Percentiles rank a stretch among this genome's conserved stretches.
These are phyloP conservation scores for Fusarium falciforme DNA, from an alignment of 2,329 filamentous ascomycete species.

Conservation along the genomic window DNA sequence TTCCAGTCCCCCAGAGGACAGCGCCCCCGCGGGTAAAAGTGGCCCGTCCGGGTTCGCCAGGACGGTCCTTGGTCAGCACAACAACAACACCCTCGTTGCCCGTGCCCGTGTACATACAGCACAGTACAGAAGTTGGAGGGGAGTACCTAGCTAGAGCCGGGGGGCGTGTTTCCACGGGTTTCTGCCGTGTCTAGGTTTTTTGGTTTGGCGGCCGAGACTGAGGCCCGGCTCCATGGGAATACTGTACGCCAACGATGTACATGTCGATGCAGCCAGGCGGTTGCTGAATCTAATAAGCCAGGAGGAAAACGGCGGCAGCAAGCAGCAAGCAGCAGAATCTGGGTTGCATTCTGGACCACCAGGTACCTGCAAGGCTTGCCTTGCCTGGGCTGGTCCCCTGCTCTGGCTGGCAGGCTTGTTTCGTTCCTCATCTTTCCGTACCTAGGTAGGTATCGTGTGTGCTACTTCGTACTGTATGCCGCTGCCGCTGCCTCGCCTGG, in stretches of 20 bases:
- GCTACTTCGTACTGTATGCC: slow-evolving; percentile 35
- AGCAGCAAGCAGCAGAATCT: slow-evolving; percentile 9
- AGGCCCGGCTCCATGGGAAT: background rate
- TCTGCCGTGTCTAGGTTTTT: slow-evolving; percentile 29
- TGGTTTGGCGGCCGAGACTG: background rate
- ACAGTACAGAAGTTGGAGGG: slow-evolving; percentile 8
- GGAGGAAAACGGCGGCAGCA: background rate
- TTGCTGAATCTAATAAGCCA: slow-evolving; percentile 12
- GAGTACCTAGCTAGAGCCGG: slow-evolving; percentile 8
- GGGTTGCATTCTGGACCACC: slow-evolving; percentile 9
- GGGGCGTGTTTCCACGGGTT: slow-evolving; percentile 40
- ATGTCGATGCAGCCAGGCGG: slow-evolving; percentile 25
- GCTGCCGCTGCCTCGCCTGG: slow-evolving; percentile 7
- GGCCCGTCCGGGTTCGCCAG: slow-evolving; percentile 35
- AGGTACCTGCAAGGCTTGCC: slow-evolving; percentile 9
- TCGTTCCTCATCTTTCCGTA: slow-evolving; percentile 1
- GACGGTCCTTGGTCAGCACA: slow-evolving; percentile 25
- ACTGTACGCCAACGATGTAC: background rate
- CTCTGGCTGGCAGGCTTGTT: background rate
- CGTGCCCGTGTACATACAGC: background rate
- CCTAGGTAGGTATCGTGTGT: background rate
- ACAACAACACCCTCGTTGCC: background rate
- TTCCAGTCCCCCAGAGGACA: slow-evolving; percentile 34
- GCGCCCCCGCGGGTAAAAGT: slow-evolving; percentile 44
- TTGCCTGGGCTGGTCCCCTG: background rate